phyloP scores from a whole-genome alignment of 1,139 yeast species.

The Petasospora fabianii region DNA sequence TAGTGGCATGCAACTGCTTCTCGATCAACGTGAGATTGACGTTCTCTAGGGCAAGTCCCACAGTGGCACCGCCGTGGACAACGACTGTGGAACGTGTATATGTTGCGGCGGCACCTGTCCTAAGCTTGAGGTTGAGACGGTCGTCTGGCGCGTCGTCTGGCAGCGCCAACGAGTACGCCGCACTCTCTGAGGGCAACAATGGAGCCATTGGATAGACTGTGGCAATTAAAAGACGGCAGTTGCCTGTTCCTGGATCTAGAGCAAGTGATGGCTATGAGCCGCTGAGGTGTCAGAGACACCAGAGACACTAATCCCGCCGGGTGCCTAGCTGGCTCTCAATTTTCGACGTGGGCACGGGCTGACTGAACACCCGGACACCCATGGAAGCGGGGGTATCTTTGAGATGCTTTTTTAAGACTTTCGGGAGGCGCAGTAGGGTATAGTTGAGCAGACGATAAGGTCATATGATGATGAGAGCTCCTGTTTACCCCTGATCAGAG shows the following conservation, averaged over 20 bases:
- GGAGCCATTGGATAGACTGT: slow-evolving; percentile 31
- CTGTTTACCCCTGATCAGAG: too few species aligned
- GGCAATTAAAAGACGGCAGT: not conserved
- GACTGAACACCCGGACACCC: too few species aligned
- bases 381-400: too few species aligned
- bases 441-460: too few species aligned
- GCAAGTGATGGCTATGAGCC: not conserved
- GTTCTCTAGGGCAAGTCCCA: slow-evolving; percentile 46
- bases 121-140: slow-evolving; percentile 39
- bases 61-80: slow-evolving; percentile 65
- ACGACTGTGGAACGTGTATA: slow-evolving; percentile 56
- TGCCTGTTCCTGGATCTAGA: too few species aligned
- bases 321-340: too few species aligned
- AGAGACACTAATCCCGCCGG: too few species aligned
- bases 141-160: slow-evolving; percentile 28
- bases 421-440: too few species aligned
- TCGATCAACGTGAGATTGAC: slow-evolving; percentile 35
- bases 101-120: slow-evolving; percentile 65
- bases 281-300: not conserved
- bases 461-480: too few species aligned
- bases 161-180: slow-evolving; percentile 29
- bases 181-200: slow-evolving; percentile 33
- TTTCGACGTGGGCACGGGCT: too few species aligned
- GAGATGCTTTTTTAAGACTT: too few species aligned
- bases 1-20: slow-evolving; percentile 8